A percentile compares a stretch with the other conserved stretches of the same genome.
phyloP scores from a whole-genome alignment of 139 green algal genomes.

The Chlorella vulgaris region DNA sequence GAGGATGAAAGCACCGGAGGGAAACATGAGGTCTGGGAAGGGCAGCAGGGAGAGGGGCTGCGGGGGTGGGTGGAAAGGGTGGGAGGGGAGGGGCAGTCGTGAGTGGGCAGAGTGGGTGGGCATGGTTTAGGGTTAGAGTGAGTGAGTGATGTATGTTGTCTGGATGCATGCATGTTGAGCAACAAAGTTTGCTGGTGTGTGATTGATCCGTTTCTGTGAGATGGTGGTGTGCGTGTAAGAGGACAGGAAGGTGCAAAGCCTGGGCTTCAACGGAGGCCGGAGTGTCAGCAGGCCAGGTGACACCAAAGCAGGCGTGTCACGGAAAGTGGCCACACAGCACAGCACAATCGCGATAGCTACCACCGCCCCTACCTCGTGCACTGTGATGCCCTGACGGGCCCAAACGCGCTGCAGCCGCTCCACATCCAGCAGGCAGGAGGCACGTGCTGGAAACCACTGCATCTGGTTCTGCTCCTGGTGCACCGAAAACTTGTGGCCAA shows the following conservation, averaged over 20 bases:
- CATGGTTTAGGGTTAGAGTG: background rate
- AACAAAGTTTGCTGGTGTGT: no score
- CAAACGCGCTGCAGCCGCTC: constrained; percentile 48
- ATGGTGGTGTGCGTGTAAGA: no score
- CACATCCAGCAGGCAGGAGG: constrained; percentile 59
- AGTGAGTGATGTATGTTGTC: background rate
- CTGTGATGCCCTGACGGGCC: constrained; percentile 31
- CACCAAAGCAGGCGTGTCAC: no score
- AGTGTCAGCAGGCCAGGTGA: no score
- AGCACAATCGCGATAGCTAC: constrained; percentile 11
- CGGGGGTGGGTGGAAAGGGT: background rate
- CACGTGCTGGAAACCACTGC: constrained; percentile 53
- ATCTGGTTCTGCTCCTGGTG: constrained; percentile 66
- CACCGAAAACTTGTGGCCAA: constrained; percentile 62
- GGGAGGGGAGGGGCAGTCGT: background rate
- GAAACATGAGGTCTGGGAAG: constrained; percentile 51
- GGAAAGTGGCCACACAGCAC: no score
- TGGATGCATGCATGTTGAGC: no score
- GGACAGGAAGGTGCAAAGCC: no score
- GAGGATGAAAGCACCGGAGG: constrained; percentile 43
- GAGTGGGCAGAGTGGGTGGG: background rate
- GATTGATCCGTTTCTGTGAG: no score
- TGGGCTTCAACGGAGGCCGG: no score
- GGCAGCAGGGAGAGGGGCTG: constrained; percentile 38
- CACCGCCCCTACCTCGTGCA: constrained; percentile 34